Evolutionary conservation across 2,329 filamentous ascomycete species (phyloP).

Genomic region (Thielaviopsis ethacetica): DNA sequence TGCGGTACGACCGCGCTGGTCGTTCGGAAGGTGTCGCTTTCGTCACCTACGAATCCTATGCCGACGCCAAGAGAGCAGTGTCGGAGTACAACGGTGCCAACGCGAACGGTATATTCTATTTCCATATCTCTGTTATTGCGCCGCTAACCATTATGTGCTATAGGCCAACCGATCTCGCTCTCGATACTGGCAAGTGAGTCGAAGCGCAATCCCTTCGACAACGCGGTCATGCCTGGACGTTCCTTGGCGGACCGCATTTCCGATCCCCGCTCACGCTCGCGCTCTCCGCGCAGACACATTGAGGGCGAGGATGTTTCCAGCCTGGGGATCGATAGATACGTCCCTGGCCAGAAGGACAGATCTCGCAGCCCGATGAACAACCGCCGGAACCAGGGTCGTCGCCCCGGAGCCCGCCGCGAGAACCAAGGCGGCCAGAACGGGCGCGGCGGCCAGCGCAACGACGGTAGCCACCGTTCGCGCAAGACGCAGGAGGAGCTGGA

Average conservation of each 20-base stretch:
- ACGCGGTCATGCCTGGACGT: conserved; percentile 36
- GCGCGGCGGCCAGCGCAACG: conserved; percentile 23
- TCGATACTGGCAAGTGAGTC: conserved; percentile 41
- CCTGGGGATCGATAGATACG: conserved; percentile 62
- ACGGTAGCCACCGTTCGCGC: conserved; percentile 41
- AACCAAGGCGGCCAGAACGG: conserved; percentile 16
- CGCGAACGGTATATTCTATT: conserved; percentile 46
- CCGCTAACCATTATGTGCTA: conserved; percentile 1
- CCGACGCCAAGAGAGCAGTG: conserved; percentile 60
- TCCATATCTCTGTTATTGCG: not conserved
- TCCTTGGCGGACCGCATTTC: conserved; percentile 47
- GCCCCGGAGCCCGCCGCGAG: conserved; percentile 33
- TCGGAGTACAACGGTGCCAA: conserved; percentile 78
- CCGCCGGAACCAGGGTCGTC: conserved; percentile 26
- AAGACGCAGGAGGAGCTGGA: conserved; percentile 89
- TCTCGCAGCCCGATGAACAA: conserved; percentile 37
- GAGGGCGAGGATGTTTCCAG: conserved; percentile 42
- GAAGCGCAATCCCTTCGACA: conserved; percentile 40
- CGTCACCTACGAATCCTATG: conserved; percentile 57
- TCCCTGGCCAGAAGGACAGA: conserved; percentile 40
- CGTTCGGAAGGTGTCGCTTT: conserved; percentile 74
- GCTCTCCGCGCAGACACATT: conserved; percentile 31
- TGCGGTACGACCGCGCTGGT: conserved; percentile 75
- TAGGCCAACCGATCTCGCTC: conserved; percentile 66
- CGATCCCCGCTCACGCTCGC: conserved; percentile 44